These are phyloP conservation scores for Protomyces pachydermus DNA, from an alignment of 1,139 yeast genomes.

Conservation along the genomic window DNA sequence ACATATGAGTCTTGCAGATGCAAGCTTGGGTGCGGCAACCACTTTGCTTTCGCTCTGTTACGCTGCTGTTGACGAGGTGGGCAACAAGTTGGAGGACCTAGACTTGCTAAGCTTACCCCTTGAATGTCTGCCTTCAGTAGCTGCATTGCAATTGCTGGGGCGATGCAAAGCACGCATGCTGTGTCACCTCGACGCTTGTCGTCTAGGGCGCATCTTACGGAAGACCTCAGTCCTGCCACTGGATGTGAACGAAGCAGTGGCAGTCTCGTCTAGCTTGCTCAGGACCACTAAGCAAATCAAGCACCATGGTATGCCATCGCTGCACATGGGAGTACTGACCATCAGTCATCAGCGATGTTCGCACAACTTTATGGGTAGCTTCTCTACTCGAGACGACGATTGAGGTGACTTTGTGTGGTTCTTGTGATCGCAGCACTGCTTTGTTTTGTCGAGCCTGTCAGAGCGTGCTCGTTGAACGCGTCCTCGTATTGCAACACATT, in stretches of 20 bases:
- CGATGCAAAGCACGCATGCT: background rate
- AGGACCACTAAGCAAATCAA: background rate
- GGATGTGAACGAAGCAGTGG: background rate
- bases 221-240: background rate
- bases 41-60: background rate
- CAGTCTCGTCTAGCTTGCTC: background rate
- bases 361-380: background rate
- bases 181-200: background rate
- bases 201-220: background rate
- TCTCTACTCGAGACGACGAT: background rate
- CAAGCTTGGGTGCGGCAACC: background rate
- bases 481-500: background rate
- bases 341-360: background rate
- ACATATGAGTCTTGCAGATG: background rate
- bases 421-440: background rate
- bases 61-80: background rate
- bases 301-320: background rate
- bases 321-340: background rate
- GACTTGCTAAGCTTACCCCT: background rate
- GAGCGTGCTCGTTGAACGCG: background rate
- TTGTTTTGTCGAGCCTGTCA: background rate
- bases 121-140: background rate
- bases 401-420: background rate
- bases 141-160: background rate
- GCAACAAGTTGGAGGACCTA: background rate